Conservation (phyloP, 225 moss, liverwort and hornwort species). For the Polytrichum commune region DNA sequence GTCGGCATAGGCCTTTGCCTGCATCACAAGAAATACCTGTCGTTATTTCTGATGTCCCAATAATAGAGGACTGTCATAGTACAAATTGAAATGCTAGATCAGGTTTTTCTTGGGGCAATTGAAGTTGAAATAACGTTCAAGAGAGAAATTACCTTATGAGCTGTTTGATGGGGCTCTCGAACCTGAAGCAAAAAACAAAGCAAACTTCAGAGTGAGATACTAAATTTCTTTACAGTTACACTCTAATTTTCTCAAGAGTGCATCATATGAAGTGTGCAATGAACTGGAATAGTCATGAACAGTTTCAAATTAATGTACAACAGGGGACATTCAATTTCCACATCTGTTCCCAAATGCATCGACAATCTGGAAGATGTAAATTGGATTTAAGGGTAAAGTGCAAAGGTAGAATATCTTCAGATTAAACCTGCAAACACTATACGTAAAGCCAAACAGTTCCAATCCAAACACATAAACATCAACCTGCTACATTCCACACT, state of each 20-base stretch:
- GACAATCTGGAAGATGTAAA: not conserved
- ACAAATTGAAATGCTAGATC: not conserved
- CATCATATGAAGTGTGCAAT: not conserved
- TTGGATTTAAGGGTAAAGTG: not conserved
- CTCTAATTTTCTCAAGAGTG: not conserved
- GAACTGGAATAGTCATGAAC: too few species aligned
- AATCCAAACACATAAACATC: too few species aligned
- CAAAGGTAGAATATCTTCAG: not conserved
- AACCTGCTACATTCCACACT: too few species aligned
- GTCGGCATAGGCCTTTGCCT: conserved; percentile 63
- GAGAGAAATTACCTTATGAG: conserved; percentile 42
- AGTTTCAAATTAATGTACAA: not conserved
- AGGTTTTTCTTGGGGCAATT: too few species aligned
- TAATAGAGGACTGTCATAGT: not conserved
- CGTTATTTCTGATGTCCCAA: too few species aligned
- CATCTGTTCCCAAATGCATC: not conserved
- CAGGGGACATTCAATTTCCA: not conserved
- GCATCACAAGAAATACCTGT: conserved; percentile 9
- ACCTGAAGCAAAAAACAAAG: conserved; percentile 28
- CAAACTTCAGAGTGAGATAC: conserved; percentile 1
- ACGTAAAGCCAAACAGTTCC: too few species aligned
- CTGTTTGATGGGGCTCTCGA: conserved; percentile 58
- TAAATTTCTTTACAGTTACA: not conserved
- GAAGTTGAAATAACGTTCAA: too few species aligned
- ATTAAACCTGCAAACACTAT: too few species aligned